phyloP scores from a whole-genome alignment of 1,139 yeast genomes.

The Pichia sp. region DNA sequence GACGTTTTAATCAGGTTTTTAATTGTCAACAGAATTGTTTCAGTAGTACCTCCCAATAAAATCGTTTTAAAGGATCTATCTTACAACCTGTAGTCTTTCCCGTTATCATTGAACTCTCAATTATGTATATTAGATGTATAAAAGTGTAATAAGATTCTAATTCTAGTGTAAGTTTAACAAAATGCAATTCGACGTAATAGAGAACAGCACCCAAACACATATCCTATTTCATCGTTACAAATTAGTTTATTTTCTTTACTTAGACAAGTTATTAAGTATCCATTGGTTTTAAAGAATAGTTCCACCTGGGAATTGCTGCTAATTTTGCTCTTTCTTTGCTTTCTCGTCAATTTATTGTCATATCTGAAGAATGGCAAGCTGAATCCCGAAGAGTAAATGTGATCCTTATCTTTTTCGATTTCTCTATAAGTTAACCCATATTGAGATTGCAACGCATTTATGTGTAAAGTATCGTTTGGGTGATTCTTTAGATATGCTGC shows the following conservation, averaged over 20 bases:
- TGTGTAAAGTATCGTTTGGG: no score
- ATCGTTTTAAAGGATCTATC: conserved; percentile 20
- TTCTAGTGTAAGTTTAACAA: conserved; percentile 7
- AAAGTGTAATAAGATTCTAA: conserved; percentile 10
- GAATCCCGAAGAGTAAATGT: conserved; percentile 40
- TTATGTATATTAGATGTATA: neutral
- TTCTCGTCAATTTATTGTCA: conserved; percentile 19
- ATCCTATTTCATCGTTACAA: conserved; percentile 39
- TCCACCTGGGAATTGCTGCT: conserved; percentile 26
- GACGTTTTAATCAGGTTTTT: conserved; percentile 28
- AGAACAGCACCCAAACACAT: conserved; percentile 36
- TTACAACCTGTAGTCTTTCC: neutral
- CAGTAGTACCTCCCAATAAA: conserved; percentile 22
- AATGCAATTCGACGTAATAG: conserved; percentile 36
- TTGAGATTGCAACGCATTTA: no score
- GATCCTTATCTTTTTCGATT: conserved; percentile 25
- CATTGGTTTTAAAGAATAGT: conserved; percentile 47
- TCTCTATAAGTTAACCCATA: no score
- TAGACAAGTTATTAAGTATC: conserved; percentile 50
- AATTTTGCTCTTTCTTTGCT: conserved; percentile 1
- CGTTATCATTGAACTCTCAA: no score
- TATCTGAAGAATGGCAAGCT: conserved; percentile 46
- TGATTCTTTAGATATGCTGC: neutral
- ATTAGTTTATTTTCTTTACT: conserved; percentile 31
- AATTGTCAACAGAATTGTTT: conserved; percentile 23